Percentiles rank a stretch among this genome's conserved stretches.
Evolutionary conservation across 164 flowering plant species (phyloP).

Genomic region (Magnolia officinalis): DNA sequence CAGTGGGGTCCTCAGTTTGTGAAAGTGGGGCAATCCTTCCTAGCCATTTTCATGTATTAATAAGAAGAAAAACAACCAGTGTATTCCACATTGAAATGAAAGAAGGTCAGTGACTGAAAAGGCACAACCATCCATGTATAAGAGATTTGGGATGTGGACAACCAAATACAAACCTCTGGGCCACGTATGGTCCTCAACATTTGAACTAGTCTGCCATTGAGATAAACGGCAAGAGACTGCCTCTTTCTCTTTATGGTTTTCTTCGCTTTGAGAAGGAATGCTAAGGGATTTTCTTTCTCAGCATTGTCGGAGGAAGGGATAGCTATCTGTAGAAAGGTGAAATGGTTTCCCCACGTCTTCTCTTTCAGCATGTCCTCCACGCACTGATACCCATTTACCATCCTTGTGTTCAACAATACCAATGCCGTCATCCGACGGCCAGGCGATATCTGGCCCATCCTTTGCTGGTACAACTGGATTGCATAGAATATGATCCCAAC

Average conservation of each 20-base stretch:
- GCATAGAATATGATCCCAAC: conserved; percentile 45
- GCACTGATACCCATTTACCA: conserved; percentile 28
- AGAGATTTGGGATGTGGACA: too few species aligned
- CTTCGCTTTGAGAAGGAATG: conserved; percentile 28
- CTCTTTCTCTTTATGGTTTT: conserved; percentile 31
- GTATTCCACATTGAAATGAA: too few species aligned
- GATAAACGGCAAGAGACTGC: conserved; percentile 28
- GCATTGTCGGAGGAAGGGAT: conserved; percentile 8
- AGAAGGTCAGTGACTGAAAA: too few species aligned
- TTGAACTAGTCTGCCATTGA: conserved; percentile 34
- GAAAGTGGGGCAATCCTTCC: too few species aligned
- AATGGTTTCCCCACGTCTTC: conserved; percentile 38
- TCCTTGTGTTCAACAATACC: conserved; percentile 56
- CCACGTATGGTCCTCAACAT: conserved; percentile 30
- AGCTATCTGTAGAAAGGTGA: conserved; percentile 20
- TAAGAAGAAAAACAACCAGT: too few species aligned
- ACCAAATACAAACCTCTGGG: conserved; percentile 30
- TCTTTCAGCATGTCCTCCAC: conserved; percentile 38
- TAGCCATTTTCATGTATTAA: too few species aligned
- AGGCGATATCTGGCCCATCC: conserved; percentile 6
- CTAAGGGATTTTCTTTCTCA: conserved; percentile 23
- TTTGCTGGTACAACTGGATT: conserved; percentile 50
- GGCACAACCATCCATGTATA: too few species aligned
- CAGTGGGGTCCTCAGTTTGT: too few species aligned
- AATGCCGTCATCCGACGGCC: conserved; percentile 33